These are phyloP conservation scores for Ascochyta viciae-villosae DNA, from an alignment of 2,329 filamentous ascomycete species.

Conservation along the genomic window DNA sequence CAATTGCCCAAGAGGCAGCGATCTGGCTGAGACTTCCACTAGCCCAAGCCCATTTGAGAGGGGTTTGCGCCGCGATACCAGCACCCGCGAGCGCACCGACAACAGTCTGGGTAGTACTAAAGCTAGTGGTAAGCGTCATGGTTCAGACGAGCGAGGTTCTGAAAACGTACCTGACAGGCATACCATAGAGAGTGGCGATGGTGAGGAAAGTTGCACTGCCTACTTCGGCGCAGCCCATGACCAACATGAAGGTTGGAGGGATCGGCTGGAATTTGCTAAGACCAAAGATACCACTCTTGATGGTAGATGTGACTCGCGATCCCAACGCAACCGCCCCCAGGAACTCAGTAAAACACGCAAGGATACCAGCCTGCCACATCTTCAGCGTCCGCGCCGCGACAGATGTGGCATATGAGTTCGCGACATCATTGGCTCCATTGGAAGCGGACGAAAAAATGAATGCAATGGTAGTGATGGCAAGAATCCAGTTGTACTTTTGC, in stretches of 20 bases:
- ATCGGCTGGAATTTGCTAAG: conserved; percentile 54
- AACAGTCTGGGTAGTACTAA: conserved; percentile 67
- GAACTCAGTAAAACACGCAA: conserved; percentile 60
- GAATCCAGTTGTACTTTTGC: conserved; percentile 49
- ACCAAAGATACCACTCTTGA: conserved; percentile 66
- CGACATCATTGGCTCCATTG: conserved; percentile 60
- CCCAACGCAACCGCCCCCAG: conserved; percentile 61
- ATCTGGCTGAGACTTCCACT: conserved; percentile 39
- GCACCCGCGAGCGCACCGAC: conserved; percentile 67
- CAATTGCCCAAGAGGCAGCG: conserved; percentile 58
- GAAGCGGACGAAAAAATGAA: conserved; percentile 47
- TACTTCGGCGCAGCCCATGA: conserved; percentile 64
- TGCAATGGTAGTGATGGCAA: conserved; percentile 51
- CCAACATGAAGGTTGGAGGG: conserved; percentile 64
- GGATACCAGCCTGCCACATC: conserved; percentile 60
- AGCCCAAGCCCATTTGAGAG: conserved; percentile 37
- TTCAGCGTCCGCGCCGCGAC: conserved; percentile 61
- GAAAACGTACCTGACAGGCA: conserved; percentile 55
- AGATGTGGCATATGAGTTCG: conserved; percentile 60
- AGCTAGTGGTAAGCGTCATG: neutral
- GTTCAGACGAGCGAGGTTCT: too few relatives aligned
- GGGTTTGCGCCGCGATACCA: conserved; percentile 57
- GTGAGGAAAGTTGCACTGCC: conserved; percentile 64
- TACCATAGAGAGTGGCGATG: conserved; percentile 58
- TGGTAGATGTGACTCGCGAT: conserved; percentile 65